A percentile compares a stretch with the other conserved stretches of the same genome.
Evolutionary conservation across 805 yeast species (phyloP).

Genomic region (Yarrowia alimentaria): DNA sequence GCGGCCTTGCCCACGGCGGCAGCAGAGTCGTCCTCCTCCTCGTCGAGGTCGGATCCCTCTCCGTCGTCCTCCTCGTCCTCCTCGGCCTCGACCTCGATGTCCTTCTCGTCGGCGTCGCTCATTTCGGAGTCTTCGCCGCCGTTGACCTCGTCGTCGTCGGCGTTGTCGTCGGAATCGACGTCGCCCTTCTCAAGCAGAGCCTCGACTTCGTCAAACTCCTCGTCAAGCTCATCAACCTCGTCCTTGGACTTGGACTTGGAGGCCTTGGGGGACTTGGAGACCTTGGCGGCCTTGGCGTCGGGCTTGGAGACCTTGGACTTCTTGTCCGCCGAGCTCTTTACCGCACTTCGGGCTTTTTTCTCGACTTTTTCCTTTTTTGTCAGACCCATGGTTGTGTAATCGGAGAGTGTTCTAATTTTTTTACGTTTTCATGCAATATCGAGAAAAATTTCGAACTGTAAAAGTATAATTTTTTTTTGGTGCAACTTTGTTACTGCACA

Average conservation of each 20-base stretch:
- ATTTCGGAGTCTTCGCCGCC: constrained; percentile 34
- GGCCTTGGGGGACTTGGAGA: constrained; percentile 14
- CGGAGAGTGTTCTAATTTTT: constrained; percentile 17
- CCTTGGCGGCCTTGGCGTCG: constrained; percentile 9
- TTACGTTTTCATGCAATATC: constrained; percentile 23
- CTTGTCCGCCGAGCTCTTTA: constrained; percentile 24
- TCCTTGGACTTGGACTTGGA: constrained; percentile 29
- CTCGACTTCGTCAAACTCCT: constrained; percentile 33
- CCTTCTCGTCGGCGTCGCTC: constrained; percentile 33
- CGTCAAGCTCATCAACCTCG: constrained; percentile 33
- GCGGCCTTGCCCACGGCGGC: constrained; percentile 30
- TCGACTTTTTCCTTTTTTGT: constrained; percentile 26
- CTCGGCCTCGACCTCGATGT: constrained; percentile 36
- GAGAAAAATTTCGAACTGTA: constrained; percentile 22
- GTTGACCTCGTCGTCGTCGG: constrained; percentile 34
- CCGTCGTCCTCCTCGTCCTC: constrained; percentile 38
- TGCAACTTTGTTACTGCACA: too few species aligned
- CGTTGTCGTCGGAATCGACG: constrained; percentile 38
- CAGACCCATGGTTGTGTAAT: constrained; percentile 25
- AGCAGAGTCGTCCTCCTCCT: constrained; percentile 33
- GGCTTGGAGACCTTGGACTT: constrained; percentile 17
- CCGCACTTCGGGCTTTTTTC: constrained; percentile 22
- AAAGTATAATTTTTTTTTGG: constrained; percentile 4
- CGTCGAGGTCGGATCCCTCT: constrained; percentile 38
- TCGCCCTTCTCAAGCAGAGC: constrained; percentile 33